These are phyloP conservation scores for Gossypium stocksii DNA, from an alignment of 345 rosid genomes.

Conservation along the genomic window DNA sequence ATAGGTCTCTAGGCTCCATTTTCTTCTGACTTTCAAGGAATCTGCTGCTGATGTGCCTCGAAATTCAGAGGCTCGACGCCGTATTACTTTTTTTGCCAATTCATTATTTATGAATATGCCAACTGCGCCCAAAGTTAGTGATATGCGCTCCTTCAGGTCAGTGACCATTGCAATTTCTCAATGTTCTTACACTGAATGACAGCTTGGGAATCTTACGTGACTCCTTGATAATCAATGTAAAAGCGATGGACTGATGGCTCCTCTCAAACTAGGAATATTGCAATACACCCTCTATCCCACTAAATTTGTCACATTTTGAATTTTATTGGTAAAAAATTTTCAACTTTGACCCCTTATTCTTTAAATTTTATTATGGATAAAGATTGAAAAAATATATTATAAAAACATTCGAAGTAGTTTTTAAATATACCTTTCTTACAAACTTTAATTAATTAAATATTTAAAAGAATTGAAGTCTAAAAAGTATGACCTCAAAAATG, in stretches of 20 bases:
- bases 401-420: too few relatives aligned
- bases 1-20: slow-evolving; percentile 67
- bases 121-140: slow-evolving; percentile 73
- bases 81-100: slow-evolving; percentile 95
- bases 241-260: neutral
- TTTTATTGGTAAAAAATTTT: too few relatives aligned
- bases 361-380: too few relatives aligned
- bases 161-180: neutral
- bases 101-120: slow-evolving; percentile 96
- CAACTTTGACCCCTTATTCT: too few relatives aligned
- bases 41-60: slow-evolving; percentile 90
- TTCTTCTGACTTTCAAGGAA: slow-evolving; percentile 89
- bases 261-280: neutral
- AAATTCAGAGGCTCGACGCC: slow-evolving; percentile 94
- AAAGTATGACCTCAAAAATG: too few relatives aligned
- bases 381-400: too few relatives aligned
- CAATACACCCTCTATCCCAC: too few relatives aligned
- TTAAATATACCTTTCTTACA: too few relatives aligned
- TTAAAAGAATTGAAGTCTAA: too few relatives aligned
- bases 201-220: neutral
- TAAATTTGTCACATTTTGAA: too few relatives aligned
- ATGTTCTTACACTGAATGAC: slow-evolving; percentile 5
- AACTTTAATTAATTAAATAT: too few relatives aligned
- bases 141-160: slow-evolving; percentile 89
- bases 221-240: neutral